These are phyloP conservation scores for Cladosporium sp. DNA, from an alignment of 2,329 filamentous ascomycete genomes.

Conservation along the genomic window DNA sequence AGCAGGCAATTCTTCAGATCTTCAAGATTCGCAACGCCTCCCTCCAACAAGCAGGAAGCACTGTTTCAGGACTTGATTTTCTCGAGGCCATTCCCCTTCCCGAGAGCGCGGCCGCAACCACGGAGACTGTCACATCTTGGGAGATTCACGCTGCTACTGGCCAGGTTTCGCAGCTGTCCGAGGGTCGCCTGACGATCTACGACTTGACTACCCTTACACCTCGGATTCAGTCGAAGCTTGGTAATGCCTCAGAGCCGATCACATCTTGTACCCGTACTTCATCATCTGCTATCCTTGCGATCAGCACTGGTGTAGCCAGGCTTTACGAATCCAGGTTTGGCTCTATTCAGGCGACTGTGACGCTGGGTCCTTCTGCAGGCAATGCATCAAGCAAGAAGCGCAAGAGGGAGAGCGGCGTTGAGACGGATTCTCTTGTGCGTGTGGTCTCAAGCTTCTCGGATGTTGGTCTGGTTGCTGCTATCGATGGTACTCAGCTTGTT, in stretches of 20 bases:
- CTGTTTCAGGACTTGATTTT: conserved; percentile 9
- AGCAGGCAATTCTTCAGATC: conserved; percentile 1
- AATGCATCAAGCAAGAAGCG: conserved; percentile 13
- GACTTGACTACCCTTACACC: conserved; percentile 62
- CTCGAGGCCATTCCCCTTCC: conserved; percentile 8
- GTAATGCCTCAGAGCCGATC: conserved; percentile 43
- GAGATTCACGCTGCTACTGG: conserved; percentile 55
- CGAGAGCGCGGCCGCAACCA: neutral
- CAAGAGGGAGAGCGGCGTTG: conserved; percentile 13
- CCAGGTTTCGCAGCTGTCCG: conserved; percentile 56
- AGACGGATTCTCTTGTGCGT: conserved; percentile 14
- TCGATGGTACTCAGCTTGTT: conserved; percentile 61
- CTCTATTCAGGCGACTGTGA: conserved; percentile 43
- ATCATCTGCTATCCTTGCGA: conserved; percentile 60
- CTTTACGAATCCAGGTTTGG: conserved; percentile 68
- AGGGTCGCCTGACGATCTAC: conserved; percentile 55
- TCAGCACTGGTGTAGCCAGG: conserved; percentile 53
- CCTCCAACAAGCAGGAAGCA: conserved; percentile 32
- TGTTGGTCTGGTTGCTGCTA: conserved; percentile 61
- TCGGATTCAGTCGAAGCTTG: conserved; percentile 50
- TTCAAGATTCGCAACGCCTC: conserved; percentile 4
- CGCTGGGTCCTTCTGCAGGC: conserved; percentile 11
- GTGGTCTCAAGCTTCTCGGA: conserved; percentile 56
- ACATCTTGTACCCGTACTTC: conserved; percentile 64
- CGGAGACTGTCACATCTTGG: conserved; percentile 11